phyloP scores from a whole-genome alignment of 2,329 filamentous ascomycete species.

The Penicillium oxalicum region DNA sequence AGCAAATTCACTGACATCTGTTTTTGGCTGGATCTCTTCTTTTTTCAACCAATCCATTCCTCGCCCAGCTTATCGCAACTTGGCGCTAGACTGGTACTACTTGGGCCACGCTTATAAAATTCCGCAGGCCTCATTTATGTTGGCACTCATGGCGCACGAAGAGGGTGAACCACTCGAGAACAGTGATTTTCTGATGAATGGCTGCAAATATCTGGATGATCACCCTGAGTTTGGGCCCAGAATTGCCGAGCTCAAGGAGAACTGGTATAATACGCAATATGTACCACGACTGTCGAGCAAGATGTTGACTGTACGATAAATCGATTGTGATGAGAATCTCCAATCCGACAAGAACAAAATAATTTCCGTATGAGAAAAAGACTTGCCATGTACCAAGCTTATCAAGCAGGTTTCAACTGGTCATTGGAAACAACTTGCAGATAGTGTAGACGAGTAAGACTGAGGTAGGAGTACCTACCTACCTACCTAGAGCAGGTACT shows the following conservation, averaged over 20 bases:
- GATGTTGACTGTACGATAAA: constrained; percentile 19
- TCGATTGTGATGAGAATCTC: too few species aligned
- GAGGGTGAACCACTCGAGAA: constrained; percentile 15
- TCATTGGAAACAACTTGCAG: too few species aligned
- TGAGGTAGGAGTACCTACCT: too few species aligned
- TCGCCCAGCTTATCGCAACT: constrained; percentile 19
- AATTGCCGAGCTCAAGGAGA: constrained; percentile 12
- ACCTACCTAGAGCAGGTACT: too few species aligned
- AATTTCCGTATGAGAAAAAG: too few species aligned
- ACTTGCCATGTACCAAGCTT: too few species aligned
- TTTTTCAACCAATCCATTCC: constrained; percentile 16
- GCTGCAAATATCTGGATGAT: constrained; percentile 3
- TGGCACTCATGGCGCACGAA: constrained; percentile 27
- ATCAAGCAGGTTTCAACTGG: too few species aligned
- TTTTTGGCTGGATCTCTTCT: constrained; percentile 1
- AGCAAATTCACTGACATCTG: not conserved
- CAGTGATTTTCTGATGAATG: constrained; percentile 10
- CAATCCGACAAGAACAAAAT: not conserved
- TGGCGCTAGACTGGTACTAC: constrained; percentile 33
- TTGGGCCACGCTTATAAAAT: constrained; percentile 20
- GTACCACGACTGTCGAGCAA: constrained; percentile 12
- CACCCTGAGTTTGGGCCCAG: constrained; percentile 7
- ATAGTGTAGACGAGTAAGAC: too few species aligned
- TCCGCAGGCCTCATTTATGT: constrained; percentile 20
- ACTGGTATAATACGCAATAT: constrained; percentile 21